Conservation (phyloP, 1,139 yeast species). For the Keqinozyma sinolaborantium region DNA sequence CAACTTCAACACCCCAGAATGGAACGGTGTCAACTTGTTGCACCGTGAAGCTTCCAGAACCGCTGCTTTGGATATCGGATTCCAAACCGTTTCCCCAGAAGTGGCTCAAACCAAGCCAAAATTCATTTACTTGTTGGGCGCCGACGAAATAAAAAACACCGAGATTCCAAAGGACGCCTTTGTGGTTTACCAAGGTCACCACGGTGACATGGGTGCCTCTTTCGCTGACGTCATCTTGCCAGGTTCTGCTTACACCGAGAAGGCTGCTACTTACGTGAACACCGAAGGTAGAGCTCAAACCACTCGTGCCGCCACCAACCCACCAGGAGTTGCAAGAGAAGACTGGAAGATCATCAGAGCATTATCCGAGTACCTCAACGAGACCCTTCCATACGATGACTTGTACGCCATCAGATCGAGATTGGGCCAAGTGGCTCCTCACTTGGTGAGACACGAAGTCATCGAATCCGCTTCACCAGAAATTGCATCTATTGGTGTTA, state of each 20-base stretch:
- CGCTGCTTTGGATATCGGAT: slow-evolving; percentile 85
- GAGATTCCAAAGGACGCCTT: slow-evolving; percentile 84
- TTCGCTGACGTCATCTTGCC: slow-evolving; percentile 86
- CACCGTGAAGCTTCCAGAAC: slow-evolving; percentile 87
- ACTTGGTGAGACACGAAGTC: slow-evolving; percentile 71
- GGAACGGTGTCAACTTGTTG: slow-evolving; percentile 81
- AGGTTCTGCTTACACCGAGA: slow-evolving; percentile 87
- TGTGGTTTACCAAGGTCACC: slow-evolving; percentile 90
- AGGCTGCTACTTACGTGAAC: slow-evolving; percentile 82
- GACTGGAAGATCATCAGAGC: slow-evolving; percentile 92
- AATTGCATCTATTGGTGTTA: slow-evolving; percentile 58
- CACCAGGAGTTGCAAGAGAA: slow-evolving; percentile 92
- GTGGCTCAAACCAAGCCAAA: slow-evolving; percentile 57
- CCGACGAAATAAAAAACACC: slow-evolving; percentile 70
- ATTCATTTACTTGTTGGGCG: slow-evolving; percentile 77
- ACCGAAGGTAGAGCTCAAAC: slow-evolving; percentile 88
- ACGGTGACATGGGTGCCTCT: slow-evolving; percentile 88
- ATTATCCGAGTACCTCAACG: slow-evolving; percentile 71
- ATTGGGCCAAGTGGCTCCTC: slow-evolving; percentile 78
- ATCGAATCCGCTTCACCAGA: slow-evolving; percentile 65
- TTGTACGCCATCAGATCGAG: slow-evolving; percentile 66
- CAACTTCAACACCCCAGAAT: slow-evolving; percentile 65
- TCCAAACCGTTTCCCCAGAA: slow-evolving; percentile 53
- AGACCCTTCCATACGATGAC: slow-evolving; percentile 76
- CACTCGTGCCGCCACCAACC: slow-evolving; percentile 83